These are phyloP conservation scores for Gentiana macrophylla DNA, from an alignment of 257 asterid genomes.

Conservation along the genomic window DNA sequence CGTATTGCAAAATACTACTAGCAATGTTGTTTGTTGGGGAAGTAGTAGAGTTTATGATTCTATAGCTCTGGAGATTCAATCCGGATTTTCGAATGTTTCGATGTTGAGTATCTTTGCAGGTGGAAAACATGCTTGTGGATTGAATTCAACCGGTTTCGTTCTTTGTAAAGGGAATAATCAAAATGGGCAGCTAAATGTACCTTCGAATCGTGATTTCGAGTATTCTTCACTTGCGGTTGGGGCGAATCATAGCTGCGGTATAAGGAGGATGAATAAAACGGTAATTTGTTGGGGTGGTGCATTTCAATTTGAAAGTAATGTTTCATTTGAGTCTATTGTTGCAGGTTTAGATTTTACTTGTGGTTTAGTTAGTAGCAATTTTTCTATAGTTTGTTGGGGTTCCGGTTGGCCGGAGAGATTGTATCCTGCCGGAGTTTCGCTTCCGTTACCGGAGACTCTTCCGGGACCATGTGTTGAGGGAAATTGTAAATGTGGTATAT, in stretches of 20 bases:
- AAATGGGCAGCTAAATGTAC: conserved; percentile 44
- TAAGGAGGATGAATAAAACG: conserved; percentile 38
- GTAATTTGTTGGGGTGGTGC: conserved; percentile 80
- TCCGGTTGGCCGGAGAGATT: conserved; percentile 46
- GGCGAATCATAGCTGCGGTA: conserved; percentile 51
- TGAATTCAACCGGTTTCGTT: conserved; percentile 30
- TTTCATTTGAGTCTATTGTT: conserved; percentile 56
- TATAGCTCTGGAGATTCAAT: conserved; percentile 28
- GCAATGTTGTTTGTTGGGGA: conserved; percentile 62
- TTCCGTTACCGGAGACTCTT: conserved; percentile 48
- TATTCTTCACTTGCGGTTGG: conserved; percentile 53
- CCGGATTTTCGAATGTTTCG: conserved; percentile 27
- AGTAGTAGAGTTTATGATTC: not conserved
- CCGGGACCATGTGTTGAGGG: conserved; percentile 62
- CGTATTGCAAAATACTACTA: conserved; percentile 15
- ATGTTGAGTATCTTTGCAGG: conserved; percentile 55
- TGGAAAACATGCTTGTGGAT: conserved; percentile 61
- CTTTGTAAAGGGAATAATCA: conserved; percentile 55
- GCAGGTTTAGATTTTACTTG: conserved; percentile 69
- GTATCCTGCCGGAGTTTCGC: conserved; percentile 24
- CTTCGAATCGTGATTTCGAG: conserved; percentile 25
- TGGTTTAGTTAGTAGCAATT: conserved; percentile 51
- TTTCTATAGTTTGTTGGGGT: conserved; percentile 79
- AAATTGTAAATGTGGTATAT: conserved; percentile 48
- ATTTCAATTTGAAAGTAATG: conserved; percentile 20